Evolutionary conservation across 768 basidiomycete genomes (phyloP), one percentile per base, ranked within the genome.

Genomic region (Boletus rubroflammeus): DNA sequence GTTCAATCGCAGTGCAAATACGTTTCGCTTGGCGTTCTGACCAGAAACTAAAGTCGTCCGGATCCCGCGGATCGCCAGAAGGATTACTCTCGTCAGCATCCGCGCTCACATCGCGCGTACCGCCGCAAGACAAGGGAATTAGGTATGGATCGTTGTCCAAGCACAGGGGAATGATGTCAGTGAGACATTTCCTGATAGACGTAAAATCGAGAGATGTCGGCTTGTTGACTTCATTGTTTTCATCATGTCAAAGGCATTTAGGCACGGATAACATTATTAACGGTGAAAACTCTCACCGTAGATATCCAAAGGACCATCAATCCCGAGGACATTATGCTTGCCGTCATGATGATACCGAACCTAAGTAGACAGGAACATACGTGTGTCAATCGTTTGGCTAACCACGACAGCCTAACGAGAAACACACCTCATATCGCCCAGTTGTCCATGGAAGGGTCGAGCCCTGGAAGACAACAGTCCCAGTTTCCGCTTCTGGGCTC

Each of bases 31-130:
- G 96, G 40, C 77, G 75, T 62, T 89, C 86, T 2, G 87, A 87
- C 92, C 94, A 96, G 74, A 99, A 93, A 43, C 83, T 81, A 70
- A 99, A 98, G 72, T 98, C 95, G 65, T 98, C 95, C 1, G 85
- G 83, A 63, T 95, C 90, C 42, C 78, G 82, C 34, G 73, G 71
- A 39, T 80, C 77, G 15, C 70, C 67, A 25, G 50, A 23, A n/a
- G 25, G 25, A 14, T 43, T 14, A 6, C 42, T 46, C 38, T 59
- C 62, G 15, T 54, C 57, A 9, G 38, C 36, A n/a, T 55, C 61
- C 40, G 19, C 31, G 25, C 25, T 51, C 35, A 59, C 35, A 35
- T 73, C 69, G 17, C 56, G 52, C 3, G 63, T 66, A 23, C 71
- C 65, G 59, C 79, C 80, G 68, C 86, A 86, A 26, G 82, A 88